These are phyloP conservation scores for Bretschneidera sinensis DNA, from an alignment of 345 rosid species.

Conservation along the genomic window DNA sequence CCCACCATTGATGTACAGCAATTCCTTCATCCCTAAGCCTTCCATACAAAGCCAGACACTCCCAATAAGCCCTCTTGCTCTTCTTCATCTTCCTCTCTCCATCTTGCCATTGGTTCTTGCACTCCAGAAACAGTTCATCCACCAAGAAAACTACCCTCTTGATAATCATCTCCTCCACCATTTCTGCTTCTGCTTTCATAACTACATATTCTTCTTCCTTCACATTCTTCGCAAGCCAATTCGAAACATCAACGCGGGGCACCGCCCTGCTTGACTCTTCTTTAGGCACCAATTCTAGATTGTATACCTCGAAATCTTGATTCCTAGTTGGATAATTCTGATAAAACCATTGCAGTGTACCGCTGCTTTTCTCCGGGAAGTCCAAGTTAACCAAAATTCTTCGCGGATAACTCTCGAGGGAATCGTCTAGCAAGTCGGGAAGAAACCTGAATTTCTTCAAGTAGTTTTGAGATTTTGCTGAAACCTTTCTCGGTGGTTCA, in stretches of 20 bases:
- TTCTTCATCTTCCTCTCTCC: slow-evolving; percentile 14
- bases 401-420: slow-evolving; percentile 27
- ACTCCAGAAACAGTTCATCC: slow-evolving; percentile 43
- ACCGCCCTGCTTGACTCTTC: slow-evolving; percentile 3
- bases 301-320: slow-evolving; percentile 29
- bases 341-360: slow-evolving; percentile 27
- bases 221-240: slow-evolving; percentile 32
- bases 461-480: slow-evolving; percentile 14
- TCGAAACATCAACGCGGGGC: slow-evolving; percentile 15
- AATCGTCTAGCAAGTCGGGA: slow-evolving; percentile 34
- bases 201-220: slow-evolving; percentile 39
- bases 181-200: slow-evolving; percentile 45
- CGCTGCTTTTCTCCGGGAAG: slow-evolving; percentile 12
- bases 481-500: slow-evolving; percentile 34
- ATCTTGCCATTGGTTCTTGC: slow-evolving; percentile 31
- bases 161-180: slow-evolving; percentile 31
- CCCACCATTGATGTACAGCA: slow-evolving; percentile 55
- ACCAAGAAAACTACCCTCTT: slow-evolving; percentile 23
- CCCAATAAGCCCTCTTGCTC: slow-evolving; percentile 46
- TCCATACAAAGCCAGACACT: slow-evolving; percentile 44
- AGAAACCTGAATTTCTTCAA: slow-evolving; percentile 26
- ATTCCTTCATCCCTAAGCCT: slow-evolving; percentile 36
- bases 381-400: slow-evolving; percentile 30
- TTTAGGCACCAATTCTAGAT: slow-evolving; percentile 8
- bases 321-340: slow-evolving; percentile 31